Evolutionary conservation across 2,329 filamentous ascomycete genomes (phyloP).

Genomic region (Trichoderma harzianum): DNA sequence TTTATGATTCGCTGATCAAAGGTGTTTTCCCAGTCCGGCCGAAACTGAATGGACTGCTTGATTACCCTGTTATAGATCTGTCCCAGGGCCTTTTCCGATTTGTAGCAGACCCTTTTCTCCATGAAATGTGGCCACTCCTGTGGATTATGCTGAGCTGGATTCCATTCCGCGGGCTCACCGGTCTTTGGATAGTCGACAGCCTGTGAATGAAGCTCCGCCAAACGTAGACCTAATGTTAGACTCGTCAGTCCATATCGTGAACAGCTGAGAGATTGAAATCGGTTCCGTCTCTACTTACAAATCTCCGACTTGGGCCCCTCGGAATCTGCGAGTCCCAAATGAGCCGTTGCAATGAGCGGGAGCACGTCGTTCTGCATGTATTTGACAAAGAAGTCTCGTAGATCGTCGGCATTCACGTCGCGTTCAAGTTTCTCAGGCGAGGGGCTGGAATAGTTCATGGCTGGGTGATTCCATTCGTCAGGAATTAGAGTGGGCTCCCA

Average conservation of each 20-base stretch:
- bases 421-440: conserved; percentile 53
- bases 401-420: conserved; percentile 67
- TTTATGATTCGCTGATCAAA: conserved; percentile 76
- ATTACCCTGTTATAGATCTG: conserved; percentile 74
- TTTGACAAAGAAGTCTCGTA: conserved; percentile 81
- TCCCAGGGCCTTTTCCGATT: conserved; percentile 70
- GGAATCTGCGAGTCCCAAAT: conserved; percentile 73
- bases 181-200: conserved; percentile 96
- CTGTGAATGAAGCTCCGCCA: conserved; percentile 80
- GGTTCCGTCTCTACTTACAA: conserved; percentile 49
- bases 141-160: conserved; percentile 53
- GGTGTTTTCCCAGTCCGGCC: conserved; percentile 64
- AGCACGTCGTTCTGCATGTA: conserved; percentile 92
- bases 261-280: not conserved
- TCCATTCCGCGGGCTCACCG: conserved; percentile 71
- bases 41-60: conserved; percentile 58
- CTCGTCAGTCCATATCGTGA: not conserved
- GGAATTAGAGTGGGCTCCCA: conserved; percentile 81
- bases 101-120: conserved; percentile 65
- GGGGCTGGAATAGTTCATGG: conserved; percentile 72
- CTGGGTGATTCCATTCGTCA: conserved; percentile 62
- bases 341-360: conserved; percentile 73
- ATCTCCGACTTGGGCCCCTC: conserved; percentile 63
- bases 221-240: conserved; percentile 51
- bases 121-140: conserved; percentile 80